These are phyloP conservation scores for Phytomonas sp. DNA, from an alignment of 208 protist genomes.

Conservation along the genomic window DNA sequence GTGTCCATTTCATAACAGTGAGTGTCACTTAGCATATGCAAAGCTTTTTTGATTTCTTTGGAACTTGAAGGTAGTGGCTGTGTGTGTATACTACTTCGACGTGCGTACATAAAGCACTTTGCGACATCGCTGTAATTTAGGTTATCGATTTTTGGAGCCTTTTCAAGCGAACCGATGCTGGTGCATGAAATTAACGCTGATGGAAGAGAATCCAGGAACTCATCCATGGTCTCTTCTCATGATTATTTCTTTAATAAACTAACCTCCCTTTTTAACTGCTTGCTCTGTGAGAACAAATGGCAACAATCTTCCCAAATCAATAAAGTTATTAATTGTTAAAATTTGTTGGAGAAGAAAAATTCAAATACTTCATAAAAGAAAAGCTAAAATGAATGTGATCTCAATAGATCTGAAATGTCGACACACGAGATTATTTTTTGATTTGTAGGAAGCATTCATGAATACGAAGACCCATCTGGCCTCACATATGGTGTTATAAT, in stretches of 20 bases:
- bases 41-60: slow-evolving; percentile 59
- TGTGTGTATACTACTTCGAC: slow-evolving; percentile 55
- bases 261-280: neutral
- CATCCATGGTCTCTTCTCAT: slow-evolving; percentile 38
- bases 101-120: slow-evolving; percentile 51
- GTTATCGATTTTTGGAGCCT: slow-evolving; percentile 9
- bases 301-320: neutral
- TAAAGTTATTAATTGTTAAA: neutral
- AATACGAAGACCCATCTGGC: neutral
- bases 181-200: slow-evolving; percentile 29
- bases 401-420: neutral
- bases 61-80: slow-evolving; percentile 36
- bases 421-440: neutral
- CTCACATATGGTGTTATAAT: no score
- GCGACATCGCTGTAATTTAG: slow-evolving; percentile 40
- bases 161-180: slow-evolving; percentile 30
- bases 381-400: neutral
- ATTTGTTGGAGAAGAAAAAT: neutral
- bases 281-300: neutral
- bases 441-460: neutral
- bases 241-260: slow-evolving; percentile 1
- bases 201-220: slow-evolving; percentile 40
- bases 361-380: neutral
- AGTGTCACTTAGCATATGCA: slow-evolving; percentile 44
- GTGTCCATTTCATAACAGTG: slow-evolving; percentile 56